phyloP scores from a whole-genome alignment of 2,329 filamentous ascomycete species.

The Hysterium pulicare region DNA sequence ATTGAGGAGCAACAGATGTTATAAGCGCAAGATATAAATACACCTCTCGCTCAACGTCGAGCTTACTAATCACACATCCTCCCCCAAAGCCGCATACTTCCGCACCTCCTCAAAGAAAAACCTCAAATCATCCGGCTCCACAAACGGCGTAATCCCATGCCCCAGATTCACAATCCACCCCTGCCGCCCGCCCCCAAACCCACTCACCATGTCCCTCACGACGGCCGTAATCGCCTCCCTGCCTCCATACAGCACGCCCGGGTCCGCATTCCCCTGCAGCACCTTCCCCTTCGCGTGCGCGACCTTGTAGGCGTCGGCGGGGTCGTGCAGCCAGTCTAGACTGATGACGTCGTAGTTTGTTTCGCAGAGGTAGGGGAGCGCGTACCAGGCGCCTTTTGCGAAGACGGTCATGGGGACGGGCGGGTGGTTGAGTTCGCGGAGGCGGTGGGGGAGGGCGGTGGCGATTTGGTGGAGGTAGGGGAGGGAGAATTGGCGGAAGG shows the following conservation, averaged over 20 bases:
- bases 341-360: constrained; percentile 92
- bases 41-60: too few species aligned
- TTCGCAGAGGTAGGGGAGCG: constrained; percentile 80
- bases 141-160: constrained; percentile 91
- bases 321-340: constrained; percentile 91
- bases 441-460: constrained; percentile 68
- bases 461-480: constrained; percentile 86
- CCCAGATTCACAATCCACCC: constrained; percentile 98
- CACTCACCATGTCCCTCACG: constrained; percentile 81
- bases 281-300: constrained; percentile 69
- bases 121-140: constrained; percentile 87
- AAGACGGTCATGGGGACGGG: constrained; percentile 96
- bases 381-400: constrained; percentile 96
- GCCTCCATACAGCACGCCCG: constrained; percentile 85
- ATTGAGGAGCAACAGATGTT: too few species aligned
- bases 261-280: constrained; percentile 93
- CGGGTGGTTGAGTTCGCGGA: constrained; percentile 72
- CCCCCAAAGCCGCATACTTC: constrained; percentile 15
- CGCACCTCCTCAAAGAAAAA: constrained; percentile 95
- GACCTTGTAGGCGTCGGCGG: constrained; percentile 75
- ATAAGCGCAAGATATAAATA: too few species aligned
- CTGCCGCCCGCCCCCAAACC: constrained; percentile 78
- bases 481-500: constrained; percentile 80
- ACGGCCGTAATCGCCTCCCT: constrained; percentile 75
- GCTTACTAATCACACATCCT: background rate